Base-by-base conservation (phyloP, 257 asterid genomes). In the Plectranthus barbatus region DNA sequence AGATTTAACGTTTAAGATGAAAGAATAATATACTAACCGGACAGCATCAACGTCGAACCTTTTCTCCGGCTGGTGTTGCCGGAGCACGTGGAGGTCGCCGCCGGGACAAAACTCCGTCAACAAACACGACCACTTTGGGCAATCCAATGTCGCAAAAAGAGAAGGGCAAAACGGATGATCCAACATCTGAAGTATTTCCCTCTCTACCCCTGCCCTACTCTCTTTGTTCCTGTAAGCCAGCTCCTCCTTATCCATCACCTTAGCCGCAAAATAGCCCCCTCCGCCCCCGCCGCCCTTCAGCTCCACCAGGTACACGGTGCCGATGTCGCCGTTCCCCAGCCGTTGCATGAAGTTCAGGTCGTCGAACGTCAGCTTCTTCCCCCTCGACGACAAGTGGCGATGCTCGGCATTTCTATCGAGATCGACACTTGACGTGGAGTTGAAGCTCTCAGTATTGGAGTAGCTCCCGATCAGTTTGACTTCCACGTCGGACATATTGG, bases 151-250 rank as follows among this genome's bases (percentile, higher is more conserved):
- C 0, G 89, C 79, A 51, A 80, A 79, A n/a, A 89, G 87, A 7
- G 80, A 76, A 47, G 95, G 95, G 80, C 84, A 77, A 68, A 86
- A 89, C 4, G 96, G 95, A 70, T 89, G 96, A n/a, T 89, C 86
- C 84, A 89, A 73, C 78, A 79, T 74, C 72, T 78, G 75, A 54
- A 86, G 87, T 31, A 89, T 76, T 67, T 89, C 94, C 81, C 66
- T 86, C 75, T 89, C 94, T 33, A 67, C 64, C 72, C 62, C 76
- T 15, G 96, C 95, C 69, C 97, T 84, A 19, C 74, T 60, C 72
- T 86, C 95, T 62, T 84, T 86, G 57, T 72, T 80, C 81, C 94
- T 76, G 67, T 70, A 52, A 19, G 75, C 85, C 76, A 89, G 61
- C 80, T 89, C 91, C 63, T 89, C 91, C 24, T 81, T 89, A 63